Percentiles rank a stretch among this genome's conserved stretches.
These are phyloP conservation scores for Marsdenia floribunda DNA, from an alignment of 257 asterid genomes.

Conservation along the genomic window DNA sequence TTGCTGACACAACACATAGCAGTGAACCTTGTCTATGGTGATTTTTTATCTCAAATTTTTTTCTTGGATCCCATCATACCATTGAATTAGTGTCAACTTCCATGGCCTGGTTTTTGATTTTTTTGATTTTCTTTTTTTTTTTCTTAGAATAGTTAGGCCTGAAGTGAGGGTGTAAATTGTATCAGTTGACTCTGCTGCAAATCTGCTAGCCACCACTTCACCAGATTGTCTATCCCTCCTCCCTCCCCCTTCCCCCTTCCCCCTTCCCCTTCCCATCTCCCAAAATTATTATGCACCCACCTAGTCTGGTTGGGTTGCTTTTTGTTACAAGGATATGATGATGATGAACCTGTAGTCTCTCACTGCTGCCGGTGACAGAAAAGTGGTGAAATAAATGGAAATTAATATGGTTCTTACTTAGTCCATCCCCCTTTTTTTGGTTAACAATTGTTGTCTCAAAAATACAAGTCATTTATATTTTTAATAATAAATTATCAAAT, in stretches of 20 bases:
- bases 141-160: constrained; percentile 18
- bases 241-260: background rate
- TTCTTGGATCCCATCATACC: background rate
- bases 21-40: background rate
- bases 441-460: too few species aligned
- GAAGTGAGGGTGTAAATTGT: constrained; percentile 27
- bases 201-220: constrained; percentile 13
- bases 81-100: constrained; percentile 29
- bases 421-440: too few species aligned
- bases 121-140: background rate
- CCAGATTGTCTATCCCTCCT: constrained; percentile 9
- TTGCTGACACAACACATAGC: too few species aligned
- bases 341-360: too few species aligned
- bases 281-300: too few species aligned
- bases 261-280: too few species aligned
- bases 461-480: too few species aligned
- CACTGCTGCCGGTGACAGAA: too few species aligned
- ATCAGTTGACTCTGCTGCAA: constrained; percentile 11
- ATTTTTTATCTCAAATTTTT: constrained; percentile 7
- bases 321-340: background rate
- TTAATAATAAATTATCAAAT: too few species aligned
- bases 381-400: too few species aligned
- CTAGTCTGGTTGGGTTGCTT: background rate
- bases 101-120: constrained; percentile 30
- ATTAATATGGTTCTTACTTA: too few species aligned